These are phyloP conservation scores for Penicillium bialowiezense DNA, from an alignment of 495 filamentous ascomycete genomes.

Conservation along the genomic window DNA sequence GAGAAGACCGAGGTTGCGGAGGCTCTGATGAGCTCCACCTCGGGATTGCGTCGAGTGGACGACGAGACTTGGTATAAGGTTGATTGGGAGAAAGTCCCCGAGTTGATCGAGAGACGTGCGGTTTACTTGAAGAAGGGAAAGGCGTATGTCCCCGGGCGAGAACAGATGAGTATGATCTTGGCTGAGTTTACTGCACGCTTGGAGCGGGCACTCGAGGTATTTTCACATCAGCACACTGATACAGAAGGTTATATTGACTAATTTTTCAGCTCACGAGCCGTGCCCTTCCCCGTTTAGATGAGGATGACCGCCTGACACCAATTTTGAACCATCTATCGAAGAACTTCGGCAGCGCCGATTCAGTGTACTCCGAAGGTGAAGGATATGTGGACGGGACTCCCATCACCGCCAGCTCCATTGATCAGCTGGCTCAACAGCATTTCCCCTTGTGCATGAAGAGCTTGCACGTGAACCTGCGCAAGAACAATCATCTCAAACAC, in stretches of 20 bases:
- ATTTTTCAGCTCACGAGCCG: slow-evolving; percentile 69
- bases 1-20: slow-evolving; percentile 60
- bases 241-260: background rate
- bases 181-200: slow-evolving; percentile 77
- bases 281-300: slow-evolving; percentile 87
- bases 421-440: slow-evolving; percentile 76
- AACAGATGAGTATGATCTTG: slow-evolving; percentile 84
- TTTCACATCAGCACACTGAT: slow-evolving; percentile 9
- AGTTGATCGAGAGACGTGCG: slow-evolving; percentile 75
- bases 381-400: slow-evolving; percentile 60
- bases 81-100: slow-evolving; percentile 89
- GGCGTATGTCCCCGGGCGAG: slow-evolving; percentile 85
- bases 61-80: slow-evolving; percentile 94
- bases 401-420: slow-evolving; percentile 76
- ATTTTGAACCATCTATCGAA: slow-evolving; percentile 90
- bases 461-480: slow-evolving; percentile 77
- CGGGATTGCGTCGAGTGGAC: slow-evolving; percentile 54
- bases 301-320: slow-evolving; percentile 92
- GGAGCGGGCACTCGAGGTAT: slow-evolving; percentile 78
- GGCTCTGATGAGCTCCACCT: slow-evolving; percentile 52
- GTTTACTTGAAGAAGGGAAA: slow-evolving; percentile 78
- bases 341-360: slow-evolving; percentile 88
- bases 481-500: slow-evolving; percentile 87
- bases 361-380: slow-evolving; percentile 63
- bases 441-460: slow-evolving; percentile 96